Evolutionary conservation across 495 filamentous ascomycete genomes (phyloP).

Genomic region (Neurospora sp.): DNA sequence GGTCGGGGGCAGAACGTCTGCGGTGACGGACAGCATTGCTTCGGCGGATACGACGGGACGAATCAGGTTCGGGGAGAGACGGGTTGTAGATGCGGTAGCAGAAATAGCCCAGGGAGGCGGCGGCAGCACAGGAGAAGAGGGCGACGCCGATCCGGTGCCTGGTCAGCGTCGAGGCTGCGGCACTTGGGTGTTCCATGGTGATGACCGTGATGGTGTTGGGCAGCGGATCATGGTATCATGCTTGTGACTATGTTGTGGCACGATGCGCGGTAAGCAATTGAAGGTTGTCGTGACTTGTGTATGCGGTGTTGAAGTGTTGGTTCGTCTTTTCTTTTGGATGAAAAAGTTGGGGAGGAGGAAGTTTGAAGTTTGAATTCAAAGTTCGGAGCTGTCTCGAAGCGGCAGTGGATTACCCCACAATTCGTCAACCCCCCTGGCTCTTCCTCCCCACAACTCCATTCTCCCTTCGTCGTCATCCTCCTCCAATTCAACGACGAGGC

Average conservation of each 20-base stretch:
- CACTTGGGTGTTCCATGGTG: conserved; percentile 26
- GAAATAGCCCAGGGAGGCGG: conserved; percentile 28
- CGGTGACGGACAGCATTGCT: conserved; percentile 49
- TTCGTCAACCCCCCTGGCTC: background rate
- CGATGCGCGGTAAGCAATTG: background rate
- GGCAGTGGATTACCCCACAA: background rate
- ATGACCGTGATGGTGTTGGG: conserved; percentile 2
- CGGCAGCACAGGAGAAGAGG: conserved; percentile 24
- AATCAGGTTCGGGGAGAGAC: conserved; percentile 11
- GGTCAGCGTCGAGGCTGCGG: conserved; percentile 33
- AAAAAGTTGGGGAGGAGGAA: background rate
- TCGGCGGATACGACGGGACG: conserved; percentile 36
- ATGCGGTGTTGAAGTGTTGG: background rate
- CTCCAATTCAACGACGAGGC: background rate
- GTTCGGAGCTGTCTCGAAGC: background rate
- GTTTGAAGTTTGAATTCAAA: background rate
- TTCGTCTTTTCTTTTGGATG: background rate
- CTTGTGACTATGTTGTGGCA: background rate
- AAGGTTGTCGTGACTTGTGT: background rate
- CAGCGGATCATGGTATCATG: conserved; percentile 10
- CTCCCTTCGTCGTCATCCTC: background rate
- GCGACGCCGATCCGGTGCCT: conserved; percentile 30
- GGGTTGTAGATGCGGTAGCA: conserved; percentile 26
- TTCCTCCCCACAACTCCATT: background rate
- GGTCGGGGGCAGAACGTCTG: conserved; percentile 20